phyloP scores from a whole-genome alignment of 805 yeast species.

The Metschnikowia peoriensis region DNA sequence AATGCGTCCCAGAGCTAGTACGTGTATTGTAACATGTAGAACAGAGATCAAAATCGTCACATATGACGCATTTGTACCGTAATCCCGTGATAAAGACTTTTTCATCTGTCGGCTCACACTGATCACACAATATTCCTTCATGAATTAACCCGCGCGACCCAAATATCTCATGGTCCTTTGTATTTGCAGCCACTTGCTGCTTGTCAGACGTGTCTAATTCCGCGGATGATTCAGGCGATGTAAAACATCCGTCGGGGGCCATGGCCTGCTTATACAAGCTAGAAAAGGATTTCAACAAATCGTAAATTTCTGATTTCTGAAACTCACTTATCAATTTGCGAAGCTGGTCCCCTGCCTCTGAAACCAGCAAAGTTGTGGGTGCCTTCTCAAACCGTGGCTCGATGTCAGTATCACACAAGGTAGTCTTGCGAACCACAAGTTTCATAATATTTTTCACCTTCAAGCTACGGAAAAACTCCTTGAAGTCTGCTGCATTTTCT shows the following conservation, averaged over 20 bases:
- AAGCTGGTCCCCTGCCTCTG: slow-evolving; percentile 13
- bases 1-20: slow-evolving; percentile 4
- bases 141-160: slow-evolving; percentile 18
- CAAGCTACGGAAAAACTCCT: slow-evolving; percentile 44
- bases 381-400: background rate
- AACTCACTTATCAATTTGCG: slow-evolving; percentile 13
- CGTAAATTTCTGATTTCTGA: slow-evolving; percentile 15
- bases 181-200: background rate
- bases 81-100: slow-evolving; percentile 7
- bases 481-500: slow-evolving; percentile 39
- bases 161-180: background rate
- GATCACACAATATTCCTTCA: slow-evolving; percentile 31
- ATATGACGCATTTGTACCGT: slow-evolving; percentile 18
- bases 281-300: slow-evolving; percentile 13
- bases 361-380: slow-evolving; percentile 1
- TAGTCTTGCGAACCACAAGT: slow-evolving; percentile 19
- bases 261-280: slow-evolving; percentile 4
- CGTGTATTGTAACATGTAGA: slow-evolving; percentile 8
- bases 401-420: too few relatives aligned
- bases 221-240: background rate
- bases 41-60: slow-evolving; percentile 18
- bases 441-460: slow-evolving; percentile 46
- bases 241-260: slow-evolving; percentile 2
- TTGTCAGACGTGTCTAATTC: background rate
- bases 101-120: slow-evolving; percentile 27